Percentiles rank a stretch among this genome's conserved stretches.
phyloP scores from a whole-genome alignment of 2,329 filamentous ascomycete species.

The Talaromyces sp. region DNA sequence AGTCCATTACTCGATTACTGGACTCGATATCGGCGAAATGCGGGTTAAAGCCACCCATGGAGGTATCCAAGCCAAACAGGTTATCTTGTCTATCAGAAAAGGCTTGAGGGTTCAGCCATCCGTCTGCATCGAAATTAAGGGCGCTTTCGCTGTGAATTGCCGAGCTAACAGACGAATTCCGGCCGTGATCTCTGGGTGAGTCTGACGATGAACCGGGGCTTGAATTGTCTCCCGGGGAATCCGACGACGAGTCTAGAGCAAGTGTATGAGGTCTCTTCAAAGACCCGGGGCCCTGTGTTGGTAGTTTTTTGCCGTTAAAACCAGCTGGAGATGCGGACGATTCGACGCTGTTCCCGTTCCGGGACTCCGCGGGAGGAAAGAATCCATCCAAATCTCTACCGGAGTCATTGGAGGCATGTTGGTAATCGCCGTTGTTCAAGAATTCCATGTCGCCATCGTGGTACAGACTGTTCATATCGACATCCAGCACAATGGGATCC shows the following conservation, averaged over 20 bases:
- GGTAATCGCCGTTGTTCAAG: constrained; percentile 33
- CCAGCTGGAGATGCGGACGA: constrained; percentile 26
- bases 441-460: constrained; percentile 41
- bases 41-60: constrained; percentile 19
- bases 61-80: constrained; percentile 36
- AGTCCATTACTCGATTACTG: constrained; percentile 46
- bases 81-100: constrained; percentile 34
- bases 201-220: constrained; percentile 41
- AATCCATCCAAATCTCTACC: constrained; percentile 41
- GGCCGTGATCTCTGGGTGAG: constrained; percentile 36
- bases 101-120: constrained; percentile 34
- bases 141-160: constrained; percentile 34
- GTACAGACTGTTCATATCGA: constrained; percentile 39
- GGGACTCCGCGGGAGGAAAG: constrained; percentile 30
- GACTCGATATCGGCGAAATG: constrained; percentile 36
- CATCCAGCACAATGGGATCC: constrained; percentile 40
- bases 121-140: constrained; percentile 30
- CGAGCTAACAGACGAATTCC: constrained; percentile 38
- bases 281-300: constrained; percentile 28
- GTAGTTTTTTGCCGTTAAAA: constrained; percentile 21
- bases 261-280: constrained; percentile 30
- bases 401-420: constrained; percentile 31
- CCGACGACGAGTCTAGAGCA: constrained; percentile 38
- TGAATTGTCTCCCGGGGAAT: constrained; percentile 40
- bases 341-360: constrained; percentile 23